These are phyloP conservation scores for Calycina herbarum DNA, from an alignment of 2,329 filamentous ascomycete species.

Conservation along the genomic window DNA sequence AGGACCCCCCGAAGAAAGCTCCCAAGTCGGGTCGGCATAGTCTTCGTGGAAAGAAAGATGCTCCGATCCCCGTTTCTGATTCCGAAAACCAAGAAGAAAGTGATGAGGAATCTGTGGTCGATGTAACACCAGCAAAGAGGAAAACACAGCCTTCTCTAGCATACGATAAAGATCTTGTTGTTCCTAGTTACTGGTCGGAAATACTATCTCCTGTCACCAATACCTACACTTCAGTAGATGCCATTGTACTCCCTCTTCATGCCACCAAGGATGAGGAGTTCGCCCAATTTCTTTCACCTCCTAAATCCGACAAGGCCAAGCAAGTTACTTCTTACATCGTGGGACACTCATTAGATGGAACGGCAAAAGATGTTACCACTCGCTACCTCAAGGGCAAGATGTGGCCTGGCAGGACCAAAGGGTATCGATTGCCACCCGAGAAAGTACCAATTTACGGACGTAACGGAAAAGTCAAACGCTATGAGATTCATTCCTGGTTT, in stretches of 20 bases:
- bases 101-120: slow-evolving; percentile 57
- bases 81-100: slow-evolving; percentile 49
- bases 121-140: slow-evolving; percentile 43
- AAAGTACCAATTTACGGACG: slow-evolving; percentile 79
- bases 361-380: slow-evolving; percentile 91
- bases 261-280: slow-evolving; percentile 72
- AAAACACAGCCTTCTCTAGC: slow-evolving; percentile 41
- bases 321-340: slow-evolving; percentile 90
- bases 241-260: slow-evolving; percentile 64
- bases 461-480: slow-evolving; percentile 72
- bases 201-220: slow-evolving; percentile 79
- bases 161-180: slow-evolving; percentile 76
- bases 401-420: slow-evolving; percentile 88
- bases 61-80: slow-evolving; percentile 47
- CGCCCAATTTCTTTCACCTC: slow-evolving; percentile 75
- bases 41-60: slow-evolving; percentile 36
- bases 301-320: slow-evolving; percentile 79
- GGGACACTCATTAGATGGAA: slow-evolving; percentile 78
- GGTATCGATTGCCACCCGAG: slow-evolving; percentile 73
- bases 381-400: slow-evolving; percentile 81
- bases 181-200: slow-evolving; percentile 92
- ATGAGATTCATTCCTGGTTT: slow-evolving; percentile 88
- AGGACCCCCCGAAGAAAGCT: slow-evolving; percentile 19
- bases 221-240: slow-evolving; percentile 76
- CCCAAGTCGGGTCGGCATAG: slow-evolving; percentile 25